Evolutionary conservation across 2,329 filamentous ascomycete genomes (phyloP), one percentile per base, ranked within the genome.

Genomic region (Alternaria sp.): DNA sequence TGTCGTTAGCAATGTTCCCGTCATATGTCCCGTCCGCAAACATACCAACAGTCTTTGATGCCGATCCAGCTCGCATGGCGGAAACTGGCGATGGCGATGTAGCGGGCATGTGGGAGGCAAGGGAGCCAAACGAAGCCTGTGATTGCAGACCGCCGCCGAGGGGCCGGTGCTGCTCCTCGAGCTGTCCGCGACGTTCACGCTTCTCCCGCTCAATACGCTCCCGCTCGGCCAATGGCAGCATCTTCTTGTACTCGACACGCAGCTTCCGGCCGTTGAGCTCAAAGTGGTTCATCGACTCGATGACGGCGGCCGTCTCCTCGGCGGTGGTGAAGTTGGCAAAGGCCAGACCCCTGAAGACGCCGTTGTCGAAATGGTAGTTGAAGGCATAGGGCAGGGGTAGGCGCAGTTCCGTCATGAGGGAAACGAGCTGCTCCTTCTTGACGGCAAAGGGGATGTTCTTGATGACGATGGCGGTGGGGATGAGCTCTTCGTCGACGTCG

Each of bases 381-480:
- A 99, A 99, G 12, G 96, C 96, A 77, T 99, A 99, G 0, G 96
- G 96, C 70, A 98, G 88, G 1, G 96, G 96, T 43, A 99, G 87
- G 70, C 93, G 91, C 86, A 98, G 88, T 19, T 97, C 93, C 9
- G 94, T 92, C 96, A 99, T 99, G 71, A 97, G 87, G 66, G 90
- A 89, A 32, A 97, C 93, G 43, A 99, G 86, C 74, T 95, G 93
- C 81, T 99, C 96, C 82, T 98, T 98, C 81, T 97, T 94, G 61
- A 98, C 93, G 26, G 96, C 96, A 79, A 99, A 99, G 0, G 96
- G 96, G 40, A 99, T 99, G 79, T 99, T 99, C 84, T 99, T 99
- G 82, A 99, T 98, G 62, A 99, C 96, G 73, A 99, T 98, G 58
- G 96, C 96, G 4, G 96, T 99, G 3, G 95, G 95, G 63, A 99